Evolutionary conservation across 2,329 filamentous ascomycete genomes (phyloP), one percentile per base, ranked within the genome.

Genomic region (Myriosclerotinia curreyana): DNA sequence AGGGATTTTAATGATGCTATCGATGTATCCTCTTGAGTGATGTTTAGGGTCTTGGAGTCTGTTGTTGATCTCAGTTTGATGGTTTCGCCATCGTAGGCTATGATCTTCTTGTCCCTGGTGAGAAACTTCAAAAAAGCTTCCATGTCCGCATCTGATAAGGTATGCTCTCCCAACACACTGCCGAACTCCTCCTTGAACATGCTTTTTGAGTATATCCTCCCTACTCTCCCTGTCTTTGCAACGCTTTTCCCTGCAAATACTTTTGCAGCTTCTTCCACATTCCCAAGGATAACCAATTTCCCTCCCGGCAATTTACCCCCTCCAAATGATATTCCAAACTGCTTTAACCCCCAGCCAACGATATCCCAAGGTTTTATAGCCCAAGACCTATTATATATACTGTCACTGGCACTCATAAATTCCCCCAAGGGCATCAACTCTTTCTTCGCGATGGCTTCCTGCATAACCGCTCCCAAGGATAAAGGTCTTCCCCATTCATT

Each of bases 1-100:
- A 96, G 82, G 34, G 90, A 86, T 72, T 93, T 94, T 12, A 99
- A 83, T 22, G 89, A 89, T 1, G 92, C 92, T 67, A 97, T 91
- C 0, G 91, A 89, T 5, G 81, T 79, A 77, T 99, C 95, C 71
- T 96, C 89, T 64, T 87, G 80, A 0, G 90, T 90, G 68, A 98
- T 88, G 1, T 76, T 72, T 1, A 17, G 51, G 5, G 8, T 34
- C 12, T 73, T 69, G 0, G 71, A 52, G 78, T 76, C 60, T 84
- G 81, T 3, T 80, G 82, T 74, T 0, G 77, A 76, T 70, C 85
- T 88, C 75, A 98, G 87, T 74, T 90, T 93, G 70, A 99, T 82
- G 0, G 87, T 91, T 68, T 86, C 77, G 5, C 83, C 85, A 71
- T 92, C 87, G 70, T 81, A 86, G 58, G 77, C 80, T 42, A 86